A percentile compares a stretch with the other conserved stretches of the same genome.
Evolutionary conservation across 2,329 filamentous ascomycete species (phyloP).

Genomic region (Clonostachys rosea): DNA sequence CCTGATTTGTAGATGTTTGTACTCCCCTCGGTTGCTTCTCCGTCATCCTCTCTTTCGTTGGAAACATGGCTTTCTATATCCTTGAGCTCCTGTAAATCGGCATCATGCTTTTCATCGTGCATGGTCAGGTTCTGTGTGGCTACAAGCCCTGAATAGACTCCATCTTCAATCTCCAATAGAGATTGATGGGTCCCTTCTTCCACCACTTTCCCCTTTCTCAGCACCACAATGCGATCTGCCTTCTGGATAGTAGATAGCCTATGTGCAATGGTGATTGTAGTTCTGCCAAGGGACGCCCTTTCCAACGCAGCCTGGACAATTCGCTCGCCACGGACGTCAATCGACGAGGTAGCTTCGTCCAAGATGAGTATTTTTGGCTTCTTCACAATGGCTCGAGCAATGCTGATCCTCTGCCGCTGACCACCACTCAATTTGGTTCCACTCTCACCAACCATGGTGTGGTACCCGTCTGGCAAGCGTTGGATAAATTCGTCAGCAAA

Average conservation of each 20-base stretch:
- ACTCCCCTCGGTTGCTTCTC: too few relatives aligned
- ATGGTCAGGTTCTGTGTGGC: too few relatives aligned
- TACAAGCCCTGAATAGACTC: too few relatives aligned
- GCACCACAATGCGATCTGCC: slow-evolving; percentile 55
- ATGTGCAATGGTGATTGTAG: slow-evolving; percentile 57
- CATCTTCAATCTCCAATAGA: slow-evolving; percentile 17
- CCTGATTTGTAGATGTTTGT: too few relatives aligned
- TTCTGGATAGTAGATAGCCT: slow-evolving; percentile 42
- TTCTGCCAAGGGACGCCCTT: slow-evolving; percentile 43
- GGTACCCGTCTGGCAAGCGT: slow-evolving; percentile 77
- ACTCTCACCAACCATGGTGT: slow-evolving; percentile 92
- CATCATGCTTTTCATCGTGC: too few relatives aligned
- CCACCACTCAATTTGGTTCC: slow-evolving; percentile 91
- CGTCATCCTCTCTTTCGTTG: too few relatives aligned
- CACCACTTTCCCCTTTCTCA: slow-evolving; percentile 45
- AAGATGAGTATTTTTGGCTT: slow-evolving; percentile 65
- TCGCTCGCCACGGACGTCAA: slow-evolving; percentile 76
- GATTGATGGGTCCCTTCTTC: slow-evolving; percentile 56
- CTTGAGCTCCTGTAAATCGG: too few relatives aligned
- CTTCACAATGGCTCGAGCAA: slow-evolving; percentile 79
- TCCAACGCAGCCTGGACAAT: slow-evolving; percentile 44
- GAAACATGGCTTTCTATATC: too few relatives aligned
- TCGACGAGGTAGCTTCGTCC: slow-evolving; percentile 89
- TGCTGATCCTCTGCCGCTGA: slow-evolving; percentile 95
- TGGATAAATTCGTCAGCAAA: slow-evolving; percentile 92